Conservation (phyloP, 2,329 filamentous ascomycete species). For the Dactylellina drechsleri region DNA sequence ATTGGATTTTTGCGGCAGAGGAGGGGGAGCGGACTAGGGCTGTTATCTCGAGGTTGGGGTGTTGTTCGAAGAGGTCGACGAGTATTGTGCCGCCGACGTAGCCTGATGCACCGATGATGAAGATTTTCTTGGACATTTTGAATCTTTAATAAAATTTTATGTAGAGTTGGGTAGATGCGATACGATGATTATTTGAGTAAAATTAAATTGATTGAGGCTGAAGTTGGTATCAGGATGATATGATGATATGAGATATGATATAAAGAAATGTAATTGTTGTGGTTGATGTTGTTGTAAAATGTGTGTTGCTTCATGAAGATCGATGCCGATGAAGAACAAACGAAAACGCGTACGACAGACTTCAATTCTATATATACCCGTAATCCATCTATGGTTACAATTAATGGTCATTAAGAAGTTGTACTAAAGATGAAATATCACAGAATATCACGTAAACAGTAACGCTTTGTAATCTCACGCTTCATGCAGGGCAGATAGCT, state of each 20-base stretch:
- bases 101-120: constrained; percentile 63
- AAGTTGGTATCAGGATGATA: background rate
- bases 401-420: no score
- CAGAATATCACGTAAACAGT: no score
- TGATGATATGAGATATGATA: background rate
- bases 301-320: background rate
- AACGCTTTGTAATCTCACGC: no score
- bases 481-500: no score
- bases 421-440: no score
- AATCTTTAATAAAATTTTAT: background rate
- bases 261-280: no score
- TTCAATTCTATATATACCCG: no score
- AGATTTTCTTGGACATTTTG: background rate
- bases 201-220: background rate
- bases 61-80: constrained; percentile 22
- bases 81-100: constrained; percentile 64
- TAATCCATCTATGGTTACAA: no score
- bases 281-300: background rate
- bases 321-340: background rate
- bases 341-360: background rate
- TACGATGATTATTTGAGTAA: background rate
- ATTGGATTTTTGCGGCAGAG: constrained; percentile 63
- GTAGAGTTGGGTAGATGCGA: background rate
- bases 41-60: constrained; percentile 63
- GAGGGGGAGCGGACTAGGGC: constrained; percentile 65